These are phyloP conservation scores for Rhinocladiella similis DNA, from an alignment of 2,329 filamentous ascomycete species.

Conservation along the genomic window DNA sequence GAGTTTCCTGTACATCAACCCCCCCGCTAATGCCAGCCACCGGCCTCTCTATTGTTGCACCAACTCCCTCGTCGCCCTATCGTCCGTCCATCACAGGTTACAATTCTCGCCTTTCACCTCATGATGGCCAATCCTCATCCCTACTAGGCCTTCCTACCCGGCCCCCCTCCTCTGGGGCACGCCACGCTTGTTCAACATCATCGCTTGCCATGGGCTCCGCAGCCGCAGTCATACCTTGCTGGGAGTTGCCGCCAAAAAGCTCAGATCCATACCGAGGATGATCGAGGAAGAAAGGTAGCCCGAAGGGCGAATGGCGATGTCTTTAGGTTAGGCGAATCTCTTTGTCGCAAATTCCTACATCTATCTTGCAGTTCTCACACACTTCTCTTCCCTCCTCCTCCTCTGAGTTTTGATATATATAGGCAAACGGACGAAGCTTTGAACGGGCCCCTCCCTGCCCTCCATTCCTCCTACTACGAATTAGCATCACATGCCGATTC, in stretches of 20 bases:
- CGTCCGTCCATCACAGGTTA: constrained; percentile 2
- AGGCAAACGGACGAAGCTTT: background rate
- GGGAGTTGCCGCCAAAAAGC: background rate
- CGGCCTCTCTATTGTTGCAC: too few species aligned
- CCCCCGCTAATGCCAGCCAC: too few species aligned
- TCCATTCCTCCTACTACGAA: constrained; percentile 5
- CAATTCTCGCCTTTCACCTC: background rate
- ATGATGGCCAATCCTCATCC: constrained; percentile 2
- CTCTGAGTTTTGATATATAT: background rate
- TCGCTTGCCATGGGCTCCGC: background rate
- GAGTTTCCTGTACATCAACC: too few species aligned
- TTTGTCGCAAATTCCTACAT: background rate
- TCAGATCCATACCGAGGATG: background rate
- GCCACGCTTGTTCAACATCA: background rate
- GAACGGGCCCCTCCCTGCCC: background rate
- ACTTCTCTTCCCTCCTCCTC: background rate
- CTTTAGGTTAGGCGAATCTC: background rate
- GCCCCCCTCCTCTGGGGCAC: background rate
- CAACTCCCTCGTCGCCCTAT: background rate
- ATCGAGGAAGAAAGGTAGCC: background rate
- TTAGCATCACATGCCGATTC: constrained; percentile 20
- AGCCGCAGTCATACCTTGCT: background rate
- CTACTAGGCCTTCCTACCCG: background rate
- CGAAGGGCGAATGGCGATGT: background rate
- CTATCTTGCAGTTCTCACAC: background rate